Percentiles rank a stretch among this genome's conserved stretches.
phyloP scores from a whole-genome alignment of 176 grass and related monocot genomes.

The Dactylis glomerata region DNA sequence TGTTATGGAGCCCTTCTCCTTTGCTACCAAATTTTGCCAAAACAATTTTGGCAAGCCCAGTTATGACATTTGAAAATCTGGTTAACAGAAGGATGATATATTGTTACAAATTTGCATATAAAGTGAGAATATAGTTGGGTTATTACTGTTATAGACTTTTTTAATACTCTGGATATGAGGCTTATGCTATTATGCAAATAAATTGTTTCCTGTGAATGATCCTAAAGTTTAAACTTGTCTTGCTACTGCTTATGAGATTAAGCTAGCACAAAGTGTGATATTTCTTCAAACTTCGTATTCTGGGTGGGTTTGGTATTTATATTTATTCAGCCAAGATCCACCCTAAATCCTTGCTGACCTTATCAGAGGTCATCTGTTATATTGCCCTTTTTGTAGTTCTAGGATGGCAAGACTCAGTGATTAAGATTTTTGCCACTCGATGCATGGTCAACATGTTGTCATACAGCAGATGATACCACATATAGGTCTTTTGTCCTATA shows the following conservation, averaged over 20 bases:
- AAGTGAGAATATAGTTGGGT: constrained; percentile 7
- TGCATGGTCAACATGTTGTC: background rate
- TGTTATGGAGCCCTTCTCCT: background rate
- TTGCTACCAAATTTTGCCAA: background rate
- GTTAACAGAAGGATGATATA: background rate
- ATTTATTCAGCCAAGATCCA: background rate
- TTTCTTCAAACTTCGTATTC: background rate
- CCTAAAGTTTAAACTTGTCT: constrained; percentile 17
- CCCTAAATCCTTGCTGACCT: background rate
- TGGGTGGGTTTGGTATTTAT: background rate
- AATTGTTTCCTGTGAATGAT: background rate
- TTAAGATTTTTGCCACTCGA: background rate
- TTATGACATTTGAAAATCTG: background rate
- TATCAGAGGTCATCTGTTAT: background rate
- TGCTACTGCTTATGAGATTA: background rate
- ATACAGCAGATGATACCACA: background rate
- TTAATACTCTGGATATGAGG: background rate
- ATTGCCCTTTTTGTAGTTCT: constrained; percentile 2
- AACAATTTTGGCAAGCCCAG: background rate
- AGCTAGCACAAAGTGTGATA: background rate
- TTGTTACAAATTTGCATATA: background rate
- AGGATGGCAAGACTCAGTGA: background rate
- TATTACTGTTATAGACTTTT: background rate
- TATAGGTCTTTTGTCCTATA: background rate
- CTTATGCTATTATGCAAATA: background rate